These are phyloP conservation scores for Fusarium marasasianum DNA, from an alignment of 2,329 filamentous ascomycete species.

Conservation along the genomic window DNA sequence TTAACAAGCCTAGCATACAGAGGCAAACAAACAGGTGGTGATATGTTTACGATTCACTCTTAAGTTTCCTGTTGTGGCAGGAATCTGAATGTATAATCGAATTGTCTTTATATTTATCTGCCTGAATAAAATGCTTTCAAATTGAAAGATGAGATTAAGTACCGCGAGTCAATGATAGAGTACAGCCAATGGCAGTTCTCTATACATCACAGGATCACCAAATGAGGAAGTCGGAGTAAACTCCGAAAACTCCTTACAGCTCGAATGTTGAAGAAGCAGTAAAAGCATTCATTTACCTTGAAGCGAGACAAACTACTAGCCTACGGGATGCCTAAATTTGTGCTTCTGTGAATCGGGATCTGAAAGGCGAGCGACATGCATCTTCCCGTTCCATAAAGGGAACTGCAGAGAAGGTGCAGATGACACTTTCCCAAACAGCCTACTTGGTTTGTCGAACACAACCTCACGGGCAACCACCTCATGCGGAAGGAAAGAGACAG, in stretches of 20 bases:
- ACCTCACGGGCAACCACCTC: not conserved
- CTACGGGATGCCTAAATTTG: not conserved
- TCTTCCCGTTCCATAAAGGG: not conserved
- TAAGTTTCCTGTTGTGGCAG: too few species aligned
- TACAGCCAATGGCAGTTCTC: conserved; percentile 24
- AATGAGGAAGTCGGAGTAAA: conserved; percentile 35
- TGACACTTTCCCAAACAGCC: not conserved
- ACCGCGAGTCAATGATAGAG: not conserved
- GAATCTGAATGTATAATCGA: fast-evolving
- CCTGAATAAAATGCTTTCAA: not conserved
- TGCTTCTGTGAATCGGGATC: not conserved
- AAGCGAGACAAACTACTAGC: not conserved
- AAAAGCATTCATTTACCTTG: not conserved
- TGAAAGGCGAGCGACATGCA: not conserved
- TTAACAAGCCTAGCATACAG: not conserved
- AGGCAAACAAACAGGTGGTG: not conserved
- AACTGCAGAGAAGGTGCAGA: not conserved
- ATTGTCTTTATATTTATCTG: not conserved
- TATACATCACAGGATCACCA: not conserved
- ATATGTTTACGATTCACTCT: not conserved
- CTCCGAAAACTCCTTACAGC: conserved; percentile 40
- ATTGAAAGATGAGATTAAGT: not conserved
- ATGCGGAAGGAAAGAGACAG: not conserved
- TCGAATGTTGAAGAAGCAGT: not conserved
- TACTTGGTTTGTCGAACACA: not conserved